A percentile compares a stretch with the other conserved stretches of the same genome.
Evolutionary conservation across 768 basidiomycete species (phyloP).

Genomic region (Rhizopogon vinicolor): DNA sequence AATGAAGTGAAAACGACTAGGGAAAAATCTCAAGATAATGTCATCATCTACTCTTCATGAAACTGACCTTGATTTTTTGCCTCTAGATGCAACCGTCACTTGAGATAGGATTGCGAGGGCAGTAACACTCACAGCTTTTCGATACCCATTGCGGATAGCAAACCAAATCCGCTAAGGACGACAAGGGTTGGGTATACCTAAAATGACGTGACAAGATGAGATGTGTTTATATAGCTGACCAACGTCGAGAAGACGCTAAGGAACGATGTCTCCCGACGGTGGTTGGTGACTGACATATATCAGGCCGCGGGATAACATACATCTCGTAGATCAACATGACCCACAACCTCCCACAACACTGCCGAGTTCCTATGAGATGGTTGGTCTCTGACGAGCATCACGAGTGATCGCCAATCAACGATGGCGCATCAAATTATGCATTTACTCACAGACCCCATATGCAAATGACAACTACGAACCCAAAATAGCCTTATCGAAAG

Average conservation of each 20-base stretch:
- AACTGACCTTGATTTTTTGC: not conserved
- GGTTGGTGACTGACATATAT: not conserved
- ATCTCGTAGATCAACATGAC: not conserved
- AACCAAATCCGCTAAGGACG: not conserved
- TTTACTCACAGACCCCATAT: not conserved
- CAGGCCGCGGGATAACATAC: not conserved
- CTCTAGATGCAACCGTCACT: not conserved
- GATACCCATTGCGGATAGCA: not conserved
- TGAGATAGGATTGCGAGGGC: not conserved
- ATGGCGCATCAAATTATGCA: not conserved
- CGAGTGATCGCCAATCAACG: not conserved
- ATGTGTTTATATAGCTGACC: not conserved
- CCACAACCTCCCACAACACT: not conserved
- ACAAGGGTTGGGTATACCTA: not conserved
- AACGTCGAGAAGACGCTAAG: not conserved
- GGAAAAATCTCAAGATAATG: not conserved
- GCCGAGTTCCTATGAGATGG: not conserved
- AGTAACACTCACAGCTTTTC: not conserved
- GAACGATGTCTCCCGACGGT: not conserved
- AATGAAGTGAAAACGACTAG: not conserved
- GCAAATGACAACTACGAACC: not conserved
- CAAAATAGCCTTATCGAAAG: not conserved
- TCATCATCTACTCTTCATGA: not conserved
- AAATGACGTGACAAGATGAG: not conserved
- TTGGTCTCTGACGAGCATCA: not conserved